Evolutionary conservation across 306 rosid genomes (phyloP).

Genomic region (Crotalaria pallida): DNA sequence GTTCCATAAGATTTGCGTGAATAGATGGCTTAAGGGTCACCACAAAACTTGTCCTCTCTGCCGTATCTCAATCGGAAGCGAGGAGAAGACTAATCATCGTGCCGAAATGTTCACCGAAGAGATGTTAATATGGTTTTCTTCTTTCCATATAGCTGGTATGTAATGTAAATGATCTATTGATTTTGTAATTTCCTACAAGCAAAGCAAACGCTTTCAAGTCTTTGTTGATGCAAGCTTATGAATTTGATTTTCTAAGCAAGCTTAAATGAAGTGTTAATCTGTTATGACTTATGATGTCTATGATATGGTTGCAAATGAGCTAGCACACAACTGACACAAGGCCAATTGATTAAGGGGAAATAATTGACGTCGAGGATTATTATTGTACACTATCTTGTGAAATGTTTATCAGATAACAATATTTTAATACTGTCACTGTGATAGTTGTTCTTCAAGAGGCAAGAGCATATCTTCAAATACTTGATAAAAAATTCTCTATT

Average conservation of each 20-base stretch:
- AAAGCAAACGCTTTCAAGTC: neutral
- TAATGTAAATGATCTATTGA: conserved; percentile 17
- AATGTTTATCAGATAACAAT: neutral
- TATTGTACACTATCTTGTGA: neutral
- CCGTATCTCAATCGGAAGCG: conserved; percentile 55
- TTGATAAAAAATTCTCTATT: neutral
- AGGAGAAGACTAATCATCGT: conserved; percentile 28
- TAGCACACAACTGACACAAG: neutral
- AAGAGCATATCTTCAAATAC: neutral
- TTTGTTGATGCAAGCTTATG: conserved; percentile 5
- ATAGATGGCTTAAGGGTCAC: conserved; percentile 67
- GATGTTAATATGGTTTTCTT: conserved; percentile 84
- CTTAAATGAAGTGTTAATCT: neutral
- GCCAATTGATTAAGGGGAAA: neutral
- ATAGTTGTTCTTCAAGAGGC: no score
- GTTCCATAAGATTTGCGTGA: conserved; percentile 75
- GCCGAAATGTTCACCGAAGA: conserved; percentile 67
- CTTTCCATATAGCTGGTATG: conserved; percentile 83
- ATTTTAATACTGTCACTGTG: no score
- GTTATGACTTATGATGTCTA: neutral
- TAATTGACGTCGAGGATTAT: neutral
- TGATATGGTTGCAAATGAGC: neutral
- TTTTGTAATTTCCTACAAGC: neutral
- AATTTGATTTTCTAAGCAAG: neutral
- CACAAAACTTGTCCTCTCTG: conserved; percentile 75